Base-by-base conservation (phyloP, 1,139 yeast species). In the Blastobotrys apis region DNA sequence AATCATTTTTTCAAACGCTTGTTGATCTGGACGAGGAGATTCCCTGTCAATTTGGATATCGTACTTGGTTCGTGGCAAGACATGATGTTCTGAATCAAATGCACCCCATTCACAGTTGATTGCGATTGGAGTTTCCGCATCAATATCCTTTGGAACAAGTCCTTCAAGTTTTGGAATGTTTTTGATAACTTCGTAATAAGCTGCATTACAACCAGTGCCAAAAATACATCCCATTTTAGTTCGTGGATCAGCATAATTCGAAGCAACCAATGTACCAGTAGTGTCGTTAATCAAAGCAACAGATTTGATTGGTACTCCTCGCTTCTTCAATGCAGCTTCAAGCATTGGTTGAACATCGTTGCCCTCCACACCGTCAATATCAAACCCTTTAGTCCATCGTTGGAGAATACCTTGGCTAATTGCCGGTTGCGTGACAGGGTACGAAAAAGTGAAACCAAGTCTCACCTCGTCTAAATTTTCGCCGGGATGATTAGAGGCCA, bases 71-170 rank as follows among this genome's bases (percentile, higher is more conserved):
- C 97, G 79, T 64, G 97, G 98, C 57, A 92, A 77, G 12, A 66
- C 54, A 32, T 50, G 53, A 62, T 84, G 94, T 67, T 87, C 96
- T 63, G 87, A 90, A 68, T 92, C 97, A 63, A 92, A 92, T 5
- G 97, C 92, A 60, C 97, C 97, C 71, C 92, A 92, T 72, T 92
- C 98, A 74, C 97, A 90, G 74, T 92, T 92, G 67, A 92, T 90
- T 44, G 96, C 97, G 95, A 92, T 90, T 52, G 81, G 80, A 27
- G 86, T 75, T 36, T 77, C 77, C 12, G 65, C 67, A 36, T 74
- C 64, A 54, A 88, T 75, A 59, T 87, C 96, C 20, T 67, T 71
- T 26, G 79, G 75, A 48, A 82, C 65, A 57, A 68, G 71, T 47
- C 94, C 95, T 58, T 80, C 80, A 56, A 92, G 76, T 72, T 92